Conservation (phyloP, 306 rosid genomes). For the Astragalus glycyphyllos region DNA sequence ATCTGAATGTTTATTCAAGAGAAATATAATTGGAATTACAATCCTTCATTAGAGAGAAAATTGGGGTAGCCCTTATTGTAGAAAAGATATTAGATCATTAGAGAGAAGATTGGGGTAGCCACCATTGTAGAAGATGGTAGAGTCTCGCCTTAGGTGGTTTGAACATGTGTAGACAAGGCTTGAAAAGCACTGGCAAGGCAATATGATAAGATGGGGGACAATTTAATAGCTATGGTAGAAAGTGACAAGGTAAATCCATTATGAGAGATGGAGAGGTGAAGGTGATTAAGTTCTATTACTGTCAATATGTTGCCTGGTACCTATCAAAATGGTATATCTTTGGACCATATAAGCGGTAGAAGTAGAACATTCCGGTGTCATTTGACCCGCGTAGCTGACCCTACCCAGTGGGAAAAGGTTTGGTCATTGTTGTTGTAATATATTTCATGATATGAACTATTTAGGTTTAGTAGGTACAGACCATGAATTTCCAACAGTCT, state of each 20-base stretch:
- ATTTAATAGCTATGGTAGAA: not conserved
- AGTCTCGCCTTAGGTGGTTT: not conserved
- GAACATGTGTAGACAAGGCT: not conserved
- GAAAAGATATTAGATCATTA: too few species aligned
- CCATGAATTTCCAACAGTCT: slow-evolving; percentile 17
- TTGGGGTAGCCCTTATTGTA: not conserved
- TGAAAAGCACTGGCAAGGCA: not conserved
- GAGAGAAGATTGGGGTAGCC: too few species aligned
- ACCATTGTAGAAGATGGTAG: not conserved
- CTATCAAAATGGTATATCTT: not conserved
- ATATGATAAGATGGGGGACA: not conserved
- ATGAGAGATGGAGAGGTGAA: not conserved
- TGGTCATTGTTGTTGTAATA: not conserved
- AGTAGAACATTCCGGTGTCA: not conserved
- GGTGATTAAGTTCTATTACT: too few species aligned
- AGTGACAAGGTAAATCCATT: not conserved
- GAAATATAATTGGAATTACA: not conserved
- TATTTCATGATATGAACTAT: slow-evolving; percentile 15
- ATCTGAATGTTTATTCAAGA: not conserved
- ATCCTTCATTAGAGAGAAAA: not conserved
- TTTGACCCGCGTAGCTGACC: not conserved
- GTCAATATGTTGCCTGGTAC: too few species aligned
- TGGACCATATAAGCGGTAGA: not conserved
- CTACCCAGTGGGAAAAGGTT: not conserved
- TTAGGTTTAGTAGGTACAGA: slow-evolving; percentile 11